Percentiles rank a stretch among this genome's conserved stretches.
Conservation (phyloP, 2,329 filamentous ascomycete species). For the Acarospora socialis region DNA sequence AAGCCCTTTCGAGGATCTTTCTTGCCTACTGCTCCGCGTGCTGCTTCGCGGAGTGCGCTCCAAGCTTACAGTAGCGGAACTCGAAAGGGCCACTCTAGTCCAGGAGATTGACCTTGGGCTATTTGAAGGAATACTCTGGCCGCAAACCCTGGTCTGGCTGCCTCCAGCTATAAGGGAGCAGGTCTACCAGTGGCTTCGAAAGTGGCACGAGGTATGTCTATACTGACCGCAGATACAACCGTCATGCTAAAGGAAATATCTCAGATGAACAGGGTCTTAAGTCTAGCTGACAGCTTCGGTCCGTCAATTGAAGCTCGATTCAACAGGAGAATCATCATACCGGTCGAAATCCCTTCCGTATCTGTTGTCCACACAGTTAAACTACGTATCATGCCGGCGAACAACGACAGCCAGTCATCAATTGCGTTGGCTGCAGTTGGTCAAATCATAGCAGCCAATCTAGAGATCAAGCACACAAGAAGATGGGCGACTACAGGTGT, state of each 20-base stretch:
- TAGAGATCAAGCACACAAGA: conserved; percentile 40
- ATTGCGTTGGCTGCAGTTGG: conserved; percentile 30
- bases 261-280: too few relatives aligned
- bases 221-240: too few relatives aligned
- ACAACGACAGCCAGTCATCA: conserved; percentile 16
- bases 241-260: too few relatives aligned
- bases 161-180: conserved; percentile 29
- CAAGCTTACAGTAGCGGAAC: conserved; percentile 32
- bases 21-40: conserved; percentile 37
- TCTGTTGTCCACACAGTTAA: conserved; percentile 71
- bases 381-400: conserved; percentile 36
- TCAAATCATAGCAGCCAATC: conserved; percentile 32
- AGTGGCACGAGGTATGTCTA: conserved; percentile 41
- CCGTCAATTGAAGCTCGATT: too few relatives aligned
- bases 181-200: conserved; percentile 36
- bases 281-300: too few relatives aligned
- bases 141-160: conserved; percentile 36
- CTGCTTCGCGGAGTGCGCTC: conserved; percentile 33
- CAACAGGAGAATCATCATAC: conserved; percentile 65
- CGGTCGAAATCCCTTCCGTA: conserved; percentile 75
- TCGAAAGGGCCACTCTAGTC: conserved; percentile 41
- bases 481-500: conserved; percentile 31
- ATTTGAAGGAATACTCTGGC: conserved; percentile 41
- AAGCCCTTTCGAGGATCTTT: conserved; percentile 33
- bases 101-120: conserved; percentile 37